Evolutionary conservation across 768 basidiomycete genomes (phyloP).

Genomic region (Suillus sp.): DNA sequence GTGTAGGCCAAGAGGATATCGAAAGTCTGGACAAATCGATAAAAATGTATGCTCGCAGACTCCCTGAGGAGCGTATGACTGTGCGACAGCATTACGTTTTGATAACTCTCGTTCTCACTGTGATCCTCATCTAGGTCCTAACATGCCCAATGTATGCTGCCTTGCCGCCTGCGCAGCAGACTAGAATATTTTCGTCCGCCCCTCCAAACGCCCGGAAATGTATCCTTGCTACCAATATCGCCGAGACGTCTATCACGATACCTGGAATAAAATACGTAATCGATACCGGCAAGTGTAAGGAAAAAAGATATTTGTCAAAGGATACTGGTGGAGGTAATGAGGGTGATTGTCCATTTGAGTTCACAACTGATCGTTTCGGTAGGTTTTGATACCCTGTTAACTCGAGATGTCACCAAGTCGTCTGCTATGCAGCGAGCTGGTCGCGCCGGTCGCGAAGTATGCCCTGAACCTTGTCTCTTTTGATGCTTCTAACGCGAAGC

Average conservation of each 20-base stretch:
- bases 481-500: slow-evolving; percentile 11
- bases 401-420: slow-evolving; percentile 83
- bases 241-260: slow-evolving; percentile 97
- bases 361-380: slow-evolving; percentile 4
- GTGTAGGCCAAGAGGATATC: slow-evolving; percentile 91
- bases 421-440: slow-evolving; percentile 94
- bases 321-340: slow-evolving; percentile 64
- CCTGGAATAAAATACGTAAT: slow-evolving; percentile 95
- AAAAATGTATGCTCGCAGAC: slow-evolving; percentile 61
- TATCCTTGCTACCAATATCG: slow-evolving; percentile 96
- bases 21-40: slow-evolving; percentile 83
- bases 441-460: slow-evolving; percentile 91
- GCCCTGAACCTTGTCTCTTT: slow-evolving; percentile 11
- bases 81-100: slow-evolving; percentile 37
- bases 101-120: slow-evolving; percentile 12
- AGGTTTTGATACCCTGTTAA: slow-evolving; percentile 89
- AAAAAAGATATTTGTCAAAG: slow-evolving; percentile 81
- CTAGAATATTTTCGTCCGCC: slow-evolving; percentile 71
- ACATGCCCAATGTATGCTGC: slow-evolving; percentile 86
- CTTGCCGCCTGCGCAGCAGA: slow-evolving; percentile 75
- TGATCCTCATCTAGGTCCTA: slow-evolving; percentile 53
- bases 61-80: slow-evolving; percentile 58
- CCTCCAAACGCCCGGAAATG: slow-evolving; percentile 79
- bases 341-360: background rate
- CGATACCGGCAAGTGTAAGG: slow-evolving; percentile 95